Base-by-base conservation (phyloP, 257 asterid species). In the Cordia subcordata region DNA sequence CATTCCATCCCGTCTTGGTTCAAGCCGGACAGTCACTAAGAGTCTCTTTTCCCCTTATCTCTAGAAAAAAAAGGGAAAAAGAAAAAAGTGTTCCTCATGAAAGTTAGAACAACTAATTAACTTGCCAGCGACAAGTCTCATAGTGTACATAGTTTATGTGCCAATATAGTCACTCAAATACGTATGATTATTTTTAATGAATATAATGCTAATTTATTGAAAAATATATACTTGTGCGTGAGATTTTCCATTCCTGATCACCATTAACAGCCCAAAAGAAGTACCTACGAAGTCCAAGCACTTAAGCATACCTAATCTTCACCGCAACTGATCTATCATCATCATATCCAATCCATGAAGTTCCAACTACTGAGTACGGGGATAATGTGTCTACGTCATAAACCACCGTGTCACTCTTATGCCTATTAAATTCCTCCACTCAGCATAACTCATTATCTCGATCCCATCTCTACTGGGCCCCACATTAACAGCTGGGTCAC, bases 331-430 rank as follows among this genome's bases (percentile, higher is more conserved):
- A 67, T 39, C 40, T 63, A 0, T 49, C 15, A 58, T 87, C 90
- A 65, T 90, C 97, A 45, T 87, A 90, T 40, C 97, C 97, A 10
- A 90, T 69, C 97, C 97, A 90, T 11, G 55, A 13, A 68, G 19
- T 66, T 4, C 86, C 91, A 0, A 87, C 79, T 15, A 87, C 85
- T 0, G 98, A 83, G 40, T 87, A 90, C 8, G 72, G 73, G 15
- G 96, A 87, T 20, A 75, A 80, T 0, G 85, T 83, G 12, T 33
- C 78, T 58, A 32, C 11, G 51, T 90, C 96, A 42, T 72, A 76
- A 35, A 68, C 83, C 53, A 81, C 81, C 53, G 61, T 79, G 0
- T 95, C 87, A 60, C 69, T 72, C 23, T 76, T 64, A 17, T 67
- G 78, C 67, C 6, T 23, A n/a, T 87, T 90, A 10, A 72, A 90